phyloP scores from a whole-genome alignment of 352 stramenopile genomes.

The Nannochloropsis limnetica region DNA sequence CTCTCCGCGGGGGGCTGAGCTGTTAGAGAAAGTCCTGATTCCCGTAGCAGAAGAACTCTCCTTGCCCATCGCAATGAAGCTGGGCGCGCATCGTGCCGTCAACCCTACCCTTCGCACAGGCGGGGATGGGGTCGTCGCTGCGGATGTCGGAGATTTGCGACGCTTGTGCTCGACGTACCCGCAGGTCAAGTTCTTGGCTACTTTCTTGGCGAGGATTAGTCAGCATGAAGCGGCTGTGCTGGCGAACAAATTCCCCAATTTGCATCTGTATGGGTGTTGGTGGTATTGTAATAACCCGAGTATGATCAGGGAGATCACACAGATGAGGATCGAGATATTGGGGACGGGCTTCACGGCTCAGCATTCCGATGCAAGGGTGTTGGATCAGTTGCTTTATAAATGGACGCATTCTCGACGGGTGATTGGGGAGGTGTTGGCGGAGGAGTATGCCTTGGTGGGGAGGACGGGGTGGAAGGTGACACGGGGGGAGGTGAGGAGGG shows the following conservation, averaged over 20 bases:
- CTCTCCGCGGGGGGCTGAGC: conserved; percentile 55
- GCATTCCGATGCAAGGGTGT: conserved; percentile 79
- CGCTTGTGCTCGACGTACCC: conserved; percentile 73
- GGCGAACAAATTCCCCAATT: conserved; percentile 81
- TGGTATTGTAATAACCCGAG: conserved; percentile 91
- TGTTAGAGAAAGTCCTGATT: conserved; percentile 76
- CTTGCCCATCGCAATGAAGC: conserved; percentile 80
- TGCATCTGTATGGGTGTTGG: conserved; percentile 85
- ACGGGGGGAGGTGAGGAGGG: conserved; percentile 73
- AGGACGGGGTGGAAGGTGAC: conserved; percentile 71
- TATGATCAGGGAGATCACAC: conserved; percentile 72
- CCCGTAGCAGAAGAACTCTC: conserved; percentile 72
- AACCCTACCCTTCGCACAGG: conserved; percentile 63
- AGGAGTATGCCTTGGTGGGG: conserved; percentile 74
- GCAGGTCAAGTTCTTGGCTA: conserved; percentile 82
- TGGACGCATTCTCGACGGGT: conserved; percentile 78
- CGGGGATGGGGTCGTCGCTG: conserved; percentile 79
- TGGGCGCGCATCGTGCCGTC: conserved; percentile 74
- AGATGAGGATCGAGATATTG: conserved; percentile 81
- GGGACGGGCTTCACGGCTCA: conserved; percentile 82
- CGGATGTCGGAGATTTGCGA: conserved; percentile 70
- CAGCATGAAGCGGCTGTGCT: conserved; percentile 84
- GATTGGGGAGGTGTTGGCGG: conserved; percentile 70
- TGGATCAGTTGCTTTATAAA: conserved; percentile 89
- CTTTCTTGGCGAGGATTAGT: conserved; percentile 78